These are phyloP conservation scores for Suillus cothurnatus DNA, from an alignment of 768 basidiomycete genomes.

Conservation along the genomic window DNA sequence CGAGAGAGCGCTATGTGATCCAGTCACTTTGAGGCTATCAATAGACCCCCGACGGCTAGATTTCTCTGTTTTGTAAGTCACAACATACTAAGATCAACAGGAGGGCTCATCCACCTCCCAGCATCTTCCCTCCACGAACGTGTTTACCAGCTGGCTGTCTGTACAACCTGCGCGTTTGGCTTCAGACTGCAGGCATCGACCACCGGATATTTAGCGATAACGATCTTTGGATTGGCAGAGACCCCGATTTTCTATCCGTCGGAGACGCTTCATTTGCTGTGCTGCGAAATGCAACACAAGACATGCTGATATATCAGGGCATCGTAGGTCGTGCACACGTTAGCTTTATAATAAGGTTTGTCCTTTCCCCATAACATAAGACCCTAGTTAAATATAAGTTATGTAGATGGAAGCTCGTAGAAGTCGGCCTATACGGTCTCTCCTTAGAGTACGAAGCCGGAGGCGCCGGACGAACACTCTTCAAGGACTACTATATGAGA, in stretches of 20 bases:
- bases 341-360: slow-evolving; percentile 56
- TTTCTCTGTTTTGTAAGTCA: slow-evolving; percentile 62
- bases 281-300: slow-evolving; percentile 43
- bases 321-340: slow-evolving; percentile 58
- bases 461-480: slow-evolving; percentile 56
- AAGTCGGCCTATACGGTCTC: slow-evolving; percentile 50
- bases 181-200: slow-evolving; percentile 56
- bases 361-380: background rate
- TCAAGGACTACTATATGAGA: slow-evolving; percentile 54
- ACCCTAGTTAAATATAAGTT: background rate
- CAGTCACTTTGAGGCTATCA: slow-evolving; percentile 45
- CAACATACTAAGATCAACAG: background rate
- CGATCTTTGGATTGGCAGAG: slow-evolving; percentile 66
- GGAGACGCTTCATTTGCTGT: slow-evolving; percentile 58
- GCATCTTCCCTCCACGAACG: slow-evolving; percentile 61
- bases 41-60: slow-evolving; percentile 58
- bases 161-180: slow-evolving; percentile 65
- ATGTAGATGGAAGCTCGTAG: slow-evolving; percentile 51
- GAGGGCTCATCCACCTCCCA: slow-evolving; percentile 23
- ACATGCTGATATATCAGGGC: slow-evolving; percentile 55
- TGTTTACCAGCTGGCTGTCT: slow-evolving; percentile 55
- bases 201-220: slow-evolving; percentile 67
- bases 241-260: slow-evolving; percentile 64
- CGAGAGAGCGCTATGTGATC: slow-evolving; percentile 54
- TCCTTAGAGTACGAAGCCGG: slow-evolving; percentile 67